Conservation (phyloP, 306 rosid species). For the Vicia villosa region DNA sequence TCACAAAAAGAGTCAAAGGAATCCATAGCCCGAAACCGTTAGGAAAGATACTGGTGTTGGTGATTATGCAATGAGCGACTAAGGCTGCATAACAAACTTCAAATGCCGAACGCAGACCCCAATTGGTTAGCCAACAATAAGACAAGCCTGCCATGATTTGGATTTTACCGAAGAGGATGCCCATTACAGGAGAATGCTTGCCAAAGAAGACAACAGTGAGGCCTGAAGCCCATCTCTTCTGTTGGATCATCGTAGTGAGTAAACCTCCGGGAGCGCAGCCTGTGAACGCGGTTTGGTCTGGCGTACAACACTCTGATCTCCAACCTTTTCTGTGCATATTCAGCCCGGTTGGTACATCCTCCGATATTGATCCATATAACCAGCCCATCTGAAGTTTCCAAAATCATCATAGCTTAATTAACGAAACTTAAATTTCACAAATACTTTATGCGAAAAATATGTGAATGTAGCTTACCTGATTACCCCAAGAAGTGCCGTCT, state of each 20-base stretch:
- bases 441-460: background rate
- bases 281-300: conserved; percentile 53
- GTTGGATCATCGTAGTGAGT: conserved; percentile 56
- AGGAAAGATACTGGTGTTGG: conserved; percentile 66
- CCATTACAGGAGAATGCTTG: conserved; percentile 54
- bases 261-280: conserved; percentile 66
- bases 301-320: conserved; percentile 52
- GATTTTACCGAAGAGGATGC: conserved; percentile 51
- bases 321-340: conserved; percentile 61
- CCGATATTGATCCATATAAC: conserved; percentile 60
- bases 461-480: conserved; percentile 37
- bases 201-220: conserved; percentile 56
- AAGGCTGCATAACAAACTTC: conserved; percentile 59
- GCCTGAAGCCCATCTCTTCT: conserved; percentile 73
- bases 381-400: conserved; percentile 27
- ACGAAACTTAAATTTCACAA: background rate
- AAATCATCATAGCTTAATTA: conserved; percentile 4
- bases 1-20: conserved; percentile 40
- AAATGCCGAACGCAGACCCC: conserved; percentile 46
- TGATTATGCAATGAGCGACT: conserved; percentile 58
- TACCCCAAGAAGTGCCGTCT: conserved; percentile 63
- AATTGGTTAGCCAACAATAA: conserved; percentile 46
- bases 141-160: conserved; percentile 51
- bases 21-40: conserved; percentile 52
- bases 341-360: conserved; percentile 66